Base-by-base conservation (phyloP, 2,329 filamentous ascomycete genomes). In the Arthroderma sp. region DNA sequence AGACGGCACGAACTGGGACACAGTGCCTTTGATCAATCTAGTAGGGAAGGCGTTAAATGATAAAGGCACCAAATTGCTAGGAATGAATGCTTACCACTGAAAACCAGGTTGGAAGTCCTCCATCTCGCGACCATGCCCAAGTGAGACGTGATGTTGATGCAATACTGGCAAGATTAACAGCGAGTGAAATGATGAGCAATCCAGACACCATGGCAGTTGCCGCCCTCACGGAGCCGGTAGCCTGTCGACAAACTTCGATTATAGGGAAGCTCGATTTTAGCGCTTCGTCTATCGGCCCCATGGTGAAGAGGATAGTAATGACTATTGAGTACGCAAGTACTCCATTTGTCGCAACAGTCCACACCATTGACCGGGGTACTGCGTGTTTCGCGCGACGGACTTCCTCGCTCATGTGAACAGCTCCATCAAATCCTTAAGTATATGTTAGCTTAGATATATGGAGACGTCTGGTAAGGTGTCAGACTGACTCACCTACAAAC, bases 81-180 rank as follows among this genome's bases (percentile, higher is more conserved):
- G 15, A 43, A 35, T n/a, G 38, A 41, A 41, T 33, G 25, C 60
- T 58, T 57, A 66, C 64, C 19, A 67, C 63, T 49, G 69, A 64
- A 56, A 74, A 68, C 21, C 66, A 71, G 37, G 67, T 68, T 0
- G 75, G 75, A 0, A 78, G 62, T 4, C 73, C 77, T 2, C 74
- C 74, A 56, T 79, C 77, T 3, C 73, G 65, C 11, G 76, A 73
- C 67, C 77, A 79, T 0, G 74, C 74, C 77, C 77, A 79, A 0
- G 75, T 73, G 1, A 79, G 63, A 2, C 77, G 73, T 0, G 75
- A 76, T 0, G 74, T 74, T 0, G 76, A 77, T 0, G 77, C 75
- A 1, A 77, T 68, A 37, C 70, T 69, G 33, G 71, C 72, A 54
- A 76, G 71, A 37, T 71, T 71, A 0, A 71, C 70, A 39, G 74